Conservation (phyloP, 2,329 filamentous ascomycete genomes). For the Colletotrichum graminicola region DNA sequence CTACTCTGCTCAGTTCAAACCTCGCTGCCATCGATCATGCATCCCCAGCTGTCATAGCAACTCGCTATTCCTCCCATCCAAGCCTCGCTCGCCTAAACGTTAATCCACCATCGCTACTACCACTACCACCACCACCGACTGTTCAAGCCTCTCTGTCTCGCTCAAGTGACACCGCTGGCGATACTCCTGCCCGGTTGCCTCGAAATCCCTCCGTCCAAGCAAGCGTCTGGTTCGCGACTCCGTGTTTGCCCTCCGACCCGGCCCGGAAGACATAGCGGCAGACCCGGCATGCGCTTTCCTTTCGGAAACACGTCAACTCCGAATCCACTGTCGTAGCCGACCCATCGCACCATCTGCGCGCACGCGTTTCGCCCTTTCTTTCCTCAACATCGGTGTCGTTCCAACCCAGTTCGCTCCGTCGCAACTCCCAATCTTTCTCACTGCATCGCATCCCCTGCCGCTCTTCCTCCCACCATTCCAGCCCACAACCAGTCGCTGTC, state of each 20-base stretch:
- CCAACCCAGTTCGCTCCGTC: constrained; percentile 13
- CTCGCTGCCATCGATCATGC: constrained; percentile 29
- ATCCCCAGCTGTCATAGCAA: constrained; percentile 38
- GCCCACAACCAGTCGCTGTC: constrained; percentile 14
- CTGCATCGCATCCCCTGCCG: constrained; percentile 18
- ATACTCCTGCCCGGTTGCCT: background rate
- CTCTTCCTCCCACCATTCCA: constrained; percentile 14
- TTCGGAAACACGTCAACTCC: constrained; percentile 17
- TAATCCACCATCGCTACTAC: background rate
- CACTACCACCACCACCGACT: background rate
- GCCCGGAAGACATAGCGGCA: constrained; percentile 4
- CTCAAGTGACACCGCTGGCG: constrained; percentile 21
- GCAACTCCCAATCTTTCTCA: constrained; percentile 6
- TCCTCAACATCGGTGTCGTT: constrained; percentile 11
- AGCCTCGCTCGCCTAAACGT: constrained; percentile 2
- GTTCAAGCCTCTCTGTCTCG: constrained; percentile 8
- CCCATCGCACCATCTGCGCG: background rate
- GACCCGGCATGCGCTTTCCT: constrained; percentile 32
- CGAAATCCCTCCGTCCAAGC: background rate
- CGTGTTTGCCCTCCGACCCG: background rate
- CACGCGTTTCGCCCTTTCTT: constrained; percentile 5
- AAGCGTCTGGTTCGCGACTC: constrained; percentile 17
- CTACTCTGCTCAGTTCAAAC: constrained; percentile 1
- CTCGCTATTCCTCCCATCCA: constrained; percentile 22
- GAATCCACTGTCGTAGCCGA: constrained; percentile 16